A percentile compares a stretch with the other conserved stretches of the same genome.
Evolutionary conservation across 75 land plant genomes (phyloP).

Genomic region (Pseudotsuga menziesii): DNA sequence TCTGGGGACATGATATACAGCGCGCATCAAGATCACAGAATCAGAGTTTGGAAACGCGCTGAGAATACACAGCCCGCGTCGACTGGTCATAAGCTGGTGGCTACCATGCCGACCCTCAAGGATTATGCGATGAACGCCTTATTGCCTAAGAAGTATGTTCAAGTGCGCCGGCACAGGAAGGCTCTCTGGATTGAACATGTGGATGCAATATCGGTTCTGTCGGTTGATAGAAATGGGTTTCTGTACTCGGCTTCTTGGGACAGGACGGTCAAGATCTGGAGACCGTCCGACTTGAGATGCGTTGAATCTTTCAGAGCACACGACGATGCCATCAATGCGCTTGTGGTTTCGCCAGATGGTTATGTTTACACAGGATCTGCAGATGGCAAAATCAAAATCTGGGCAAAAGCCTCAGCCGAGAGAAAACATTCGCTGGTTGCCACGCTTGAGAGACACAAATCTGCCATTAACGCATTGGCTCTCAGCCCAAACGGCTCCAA

Average conservation of each 20-base stretch:
- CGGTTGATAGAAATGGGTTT: no score
- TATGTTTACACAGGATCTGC: constrained; percentile 26
- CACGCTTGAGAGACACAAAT: constrained; percentile 2
- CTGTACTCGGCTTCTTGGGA: constrained; percentile 39
- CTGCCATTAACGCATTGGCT: constrained; percentile 15
- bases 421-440: background rate
- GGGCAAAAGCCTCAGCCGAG: constrained; percentile 3
- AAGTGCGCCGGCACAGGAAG: constrained; percentile 20
- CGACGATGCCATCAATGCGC: constrained; percentile 33
- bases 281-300: constrained; percentile 25
- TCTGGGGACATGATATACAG: constrained; percentile 34
- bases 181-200: no score
- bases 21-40: constrained; percentile 72
- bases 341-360: constrained; percentile 11
- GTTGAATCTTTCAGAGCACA: constrained; percentile 31
- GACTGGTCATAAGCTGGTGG: background rate
- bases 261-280: constrained; percentile 31
- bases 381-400: constrained; percentile 28
- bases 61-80: no score
- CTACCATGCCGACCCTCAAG: constrained; percentile 39
- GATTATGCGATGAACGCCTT: constrained; percentile 14
- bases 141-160: constrained; percentile 20
- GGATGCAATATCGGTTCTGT: constrained; percentile 1
- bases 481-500: constrained; percentile 7
- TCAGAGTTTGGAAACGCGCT: constrained; percentile 52